Conservation (phyloP, 805 yeast genomes). For the Teunomyces panamensis region DNA sequence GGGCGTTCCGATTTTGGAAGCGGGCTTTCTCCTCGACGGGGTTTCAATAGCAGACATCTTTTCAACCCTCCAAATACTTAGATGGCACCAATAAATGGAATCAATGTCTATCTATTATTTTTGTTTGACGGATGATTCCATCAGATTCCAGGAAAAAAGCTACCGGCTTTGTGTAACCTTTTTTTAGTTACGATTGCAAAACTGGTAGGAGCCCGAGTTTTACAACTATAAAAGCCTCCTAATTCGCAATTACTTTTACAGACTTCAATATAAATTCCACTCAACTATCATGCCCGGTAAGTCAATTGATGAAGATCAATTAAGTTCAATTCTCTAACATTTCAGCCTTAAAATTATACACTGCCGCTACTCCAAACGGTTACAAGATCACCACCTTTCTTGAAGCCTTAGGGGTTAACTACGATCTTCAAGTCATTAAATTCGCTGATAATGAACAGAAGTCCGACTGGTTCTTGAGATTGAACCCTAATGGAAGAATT, state of each 20-base stretch:
- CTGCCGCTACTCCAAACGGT: conserved; percentile 45
- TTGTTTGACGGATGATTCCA: neutral
- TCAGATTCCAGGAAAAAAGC: neutral
- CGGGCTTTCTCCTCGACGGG: neutral
- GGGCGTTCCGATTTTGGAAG: neutral
- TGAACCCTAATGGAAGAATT: conserved; percentile 63
- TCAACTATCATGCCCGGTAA: neutral
- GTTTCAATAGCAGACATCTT: neutral
- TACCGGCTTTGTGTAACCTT: no score
- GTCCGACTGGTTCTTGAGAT: conserved; percentile 52
- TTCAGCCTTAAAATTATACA: conserved; percentile 23
- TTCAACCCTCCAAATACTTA: neutral
- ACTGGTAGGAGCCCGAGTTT: no score
- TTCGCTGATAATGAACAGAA: conserved; percentile 46
- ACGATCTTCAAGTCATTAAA: conserved; percentile 41
- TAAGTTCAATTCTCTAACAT: neutral
- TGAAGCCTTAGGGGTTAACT: conserved; percentile 43
- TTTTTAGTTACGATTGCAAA: no score
- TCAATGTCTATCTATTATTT: neutral
- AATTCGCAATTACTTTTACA: no score
- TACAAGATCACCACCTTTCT: conserved; percentile 38
- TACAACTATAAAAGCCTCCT: no score
- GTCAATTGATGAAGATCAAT: neutral
- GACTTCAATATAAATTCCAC: no score
- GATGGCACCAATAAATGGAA: neutral